Percentiles rank a stretch among this genome's conserved stretches.
Evolutionary conservation across 257 asterid genomes (phyloP).

Genomic region (Penstemon davidsonii): DNA sequence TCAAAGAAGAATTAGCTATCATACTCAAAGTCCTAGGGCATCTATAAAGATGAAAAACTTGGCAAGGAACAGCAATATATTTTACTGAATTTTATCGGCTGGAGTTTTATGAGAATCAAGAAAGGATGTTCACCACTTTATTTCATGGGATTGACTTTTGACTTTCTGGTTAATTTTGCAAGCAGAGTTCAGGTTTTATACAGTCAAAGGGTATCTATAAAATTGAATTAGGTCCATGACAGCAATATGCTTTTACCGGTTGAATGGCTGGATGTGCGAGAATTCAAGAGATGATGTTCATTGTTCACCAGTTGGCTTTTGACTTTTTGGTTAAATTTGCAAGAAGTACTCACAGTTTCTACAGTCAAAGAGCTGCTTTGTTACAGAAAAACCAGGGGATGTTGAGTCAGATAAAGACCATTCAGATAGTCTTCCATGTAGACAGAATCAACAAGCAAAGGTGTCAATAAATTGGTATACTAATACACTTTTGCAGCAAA

Average conservation of each 20-base stretch:
- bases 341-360: neutral
- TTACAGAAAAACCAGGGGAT: neutral
- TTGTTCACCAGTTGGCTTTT: neutral
- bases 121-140: too few relatives aligned
- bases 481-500: constrained; percentile 2
- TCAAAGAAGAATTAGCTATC: neutral
- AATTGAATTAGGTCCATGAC: neutral
- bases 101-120: too few relatives aligned
- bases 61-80: too few relatives aligned
- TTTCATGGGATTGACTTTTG: too few relatives aligned
- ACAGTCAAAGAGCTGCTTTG: neutral
- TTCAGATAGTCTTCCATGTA: constrained; percentile 14
- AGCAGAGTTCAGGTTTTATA: too few relatives aligned
- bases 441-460: constrained; percentile 1
- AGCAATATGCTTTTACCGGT: neutral
- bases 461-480: neutral
- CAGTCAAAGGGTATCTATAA: neutral
- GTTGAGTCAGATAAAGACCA: neutral
- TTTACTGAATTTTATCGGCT: too few relatives aligned
- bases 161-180: too few relatives aligned
- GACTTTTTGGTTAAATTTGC: neutral
- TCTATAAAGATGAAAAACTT: too few relatives aligned
- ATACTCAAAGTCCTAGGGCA: neutral
- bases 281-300: neutral
- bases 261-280: neutral